Percentiles rank a stretch among this genome's conserved stretches.
These are phyloP conservation scores for Apiospora marii DNA, from an alignment of 2,329 filamentous ascomycete species.

Conservation along the genomic window DNA sequence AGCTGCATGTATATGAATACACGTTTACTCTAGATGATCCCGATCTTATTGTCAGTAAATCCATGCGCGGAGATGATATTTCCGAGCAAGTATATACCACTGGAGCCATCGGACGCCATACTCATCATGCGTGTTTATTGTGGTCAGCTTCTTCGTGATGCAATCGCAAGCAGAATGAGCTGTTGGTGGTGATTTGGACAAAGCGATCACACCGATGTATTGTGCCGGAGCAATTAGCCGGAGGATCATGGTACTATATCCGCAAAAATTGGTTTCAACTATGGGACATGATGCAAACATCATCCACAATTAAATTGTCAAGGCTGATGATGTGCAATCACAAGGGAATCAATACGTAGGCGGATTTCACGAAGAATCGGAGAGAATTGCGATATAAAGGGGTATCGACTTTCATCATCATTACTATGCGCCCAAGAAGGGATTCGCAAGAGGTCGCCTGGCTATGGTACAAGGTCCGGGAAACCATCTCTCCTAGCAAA, in stretches of 20 bases:
- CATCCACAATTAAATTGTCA: neutral
- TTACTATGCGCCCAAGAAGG: neutral
- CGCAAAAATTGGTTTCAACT: neutral
- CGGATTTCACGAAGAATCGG: neutral
- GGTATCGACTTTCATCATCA: conserved; percentile 17
- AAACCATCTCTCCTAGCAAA: neutral
- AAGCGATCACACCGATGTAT: neutral
- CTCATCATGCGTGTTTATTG: neutral
- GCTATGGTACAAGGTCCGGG: neutral
- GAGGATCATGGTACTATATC: neutral
- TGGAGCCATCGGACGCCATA: neutral
- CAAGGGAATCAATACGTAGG: neutral
- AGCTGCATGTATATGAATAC: neutral
- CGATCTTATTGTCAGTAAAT: neutral
- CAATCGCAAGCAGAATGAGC: no score
- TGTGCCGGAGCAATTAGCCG: neutral
- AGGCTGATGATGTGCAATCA: neutral
- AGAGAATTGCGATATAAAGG: neutral
- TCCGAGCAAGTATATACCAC: neutral
- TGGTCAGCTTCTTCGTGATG: neutral
- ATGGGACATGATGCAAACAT: neutral
- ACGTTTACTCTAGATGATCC: neutral
- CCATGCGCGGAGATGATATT: neutral
- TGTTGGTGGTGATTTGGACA: no score
- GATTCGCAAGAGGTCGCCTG: neutral